phyloP scores from a whole-genome alignment of 345 rosid genomes.

The Dipteronia sinensis region DNA sequence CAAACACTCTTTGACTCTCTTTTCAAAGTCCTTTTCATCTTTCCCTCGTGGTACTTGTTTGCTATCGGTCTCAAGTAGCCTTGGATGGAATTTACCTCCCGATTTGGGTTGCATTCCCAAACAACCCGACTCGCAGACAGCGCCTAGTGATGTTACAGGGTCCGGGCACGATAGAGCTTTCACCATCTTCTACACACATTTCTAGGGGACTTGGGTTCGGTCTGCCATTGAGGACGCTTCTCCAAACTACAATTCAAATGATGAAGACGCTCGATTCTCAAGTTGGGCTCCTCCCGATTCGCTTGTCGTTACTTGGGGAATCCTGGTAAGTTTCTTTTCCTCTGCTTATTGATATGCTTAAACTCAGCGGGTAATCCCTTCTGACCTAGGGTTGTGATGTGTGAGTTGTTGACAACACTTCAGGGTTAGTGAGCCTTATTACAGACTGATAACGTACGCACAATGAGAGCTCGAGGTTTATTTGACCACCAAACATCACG shows the following conservation, averaged over 20 bases:
- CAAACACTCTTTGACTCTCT: constrained; percentile 14
- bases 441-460: too few relatives aligned
- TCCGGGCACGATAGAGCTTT: neutral
- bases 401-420: too few relatives aligned
- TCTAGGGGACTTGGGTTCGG: too few relatives aligned
- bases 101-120: too few relatives aligned
- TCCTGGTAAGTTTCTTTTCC: too few relatives aligned
- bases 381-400: too few relatives aligned
- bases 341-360: too few relatives aligned
- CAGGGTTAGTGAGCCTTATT: too few relatives aligned
- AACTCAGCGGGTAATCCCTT: too few relatives aligned
- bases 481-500: too few relatives aligned
- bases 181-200: neutral
- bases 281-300: neutral
- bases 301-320: neutral
- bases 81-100: too few relatives aligned
- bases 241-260: neutral
- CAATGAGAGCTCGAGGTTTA: too few relatives aligned
- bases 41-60: constrained; percentile 14
- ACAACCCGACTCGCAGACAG: neutral
- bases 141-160: neutral
- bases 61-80: neutral
- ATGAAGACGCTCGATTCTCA: neutral
- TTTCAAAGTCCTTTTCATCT: constrained; percentile 17
- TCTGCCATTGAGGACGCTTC: neutral